Percentiles rank a stretch among this genome's conserved stretches.
phyloP scores from a whole-genome alignment of 1,284 basidiomycete species.

The Sporisorium reilianum region DNA sequence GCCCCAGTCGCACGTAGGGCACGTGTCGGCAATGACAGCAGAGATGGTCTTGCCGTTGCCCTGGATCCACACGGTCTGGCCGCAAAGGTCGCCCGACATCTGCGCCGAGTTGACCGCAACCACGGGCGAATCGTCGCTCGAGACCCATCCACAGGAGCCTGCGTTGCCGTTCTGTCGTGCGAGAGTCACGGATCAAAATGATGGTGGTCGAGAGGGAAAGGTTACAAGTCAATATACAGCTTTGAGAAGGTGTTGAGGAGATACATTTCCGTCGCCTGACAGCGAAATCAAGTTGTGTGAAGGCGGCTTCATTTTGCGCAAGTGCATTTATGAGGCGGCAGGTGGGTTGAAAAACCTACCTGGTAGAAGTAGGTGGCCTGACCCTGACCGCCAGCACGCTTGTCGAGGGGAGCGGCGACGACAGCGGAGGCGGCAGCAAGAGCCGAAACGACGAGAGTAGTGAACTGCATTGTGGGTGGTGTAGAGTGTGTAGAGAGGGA shows the following conservation, averaged over 20 bases:
- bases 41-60: slow-evolving; percentile 49
- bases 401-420: slow-evolving; percentile 39
- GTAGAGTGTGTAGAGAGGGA: slow-evolving; percentile 2
- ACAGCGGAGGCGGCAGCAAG: slow-evolving; percentile 40
- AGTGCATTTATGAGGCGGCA: not conserved
- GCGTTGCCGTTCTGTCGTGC: slow-evolving; percentile 46
- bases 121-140: slow-evolving; percentile 43
- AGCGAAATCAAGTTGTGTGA: not conserved
- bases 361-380: slow-evolving; percentile 58
- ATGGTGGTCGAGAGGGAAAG: too few relatives aligned
- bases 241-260: not conserved
- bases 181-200: not conserved
- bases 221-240: slow-evolving; percentile 5
- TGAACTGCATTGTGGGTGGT: slow-evolving; percentile 45
- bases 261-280: not conserved
- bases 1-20: slow-evolving; percentile 54
- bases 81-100: slow-evolving; percentile 40
- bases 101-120: slow-evolving; percentile 51
- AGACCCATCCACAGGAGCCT: slow-evolving; percentile 58
- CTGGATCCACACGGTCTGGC: slow-evolving; percentile 37
- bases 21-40: slow-evolving; percentile 47
- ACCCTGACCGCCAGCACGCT: slow-evolving; percentile 34
- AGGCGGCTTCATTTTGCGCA: not conserved
- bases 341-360: slow-evolving; percentile 1
- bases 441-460: slow-evolving; percentile 42